phyloP scores from a whole-genome alignment of 208 protist species.

The Leptomonas pyrrhocoris region DNA sequence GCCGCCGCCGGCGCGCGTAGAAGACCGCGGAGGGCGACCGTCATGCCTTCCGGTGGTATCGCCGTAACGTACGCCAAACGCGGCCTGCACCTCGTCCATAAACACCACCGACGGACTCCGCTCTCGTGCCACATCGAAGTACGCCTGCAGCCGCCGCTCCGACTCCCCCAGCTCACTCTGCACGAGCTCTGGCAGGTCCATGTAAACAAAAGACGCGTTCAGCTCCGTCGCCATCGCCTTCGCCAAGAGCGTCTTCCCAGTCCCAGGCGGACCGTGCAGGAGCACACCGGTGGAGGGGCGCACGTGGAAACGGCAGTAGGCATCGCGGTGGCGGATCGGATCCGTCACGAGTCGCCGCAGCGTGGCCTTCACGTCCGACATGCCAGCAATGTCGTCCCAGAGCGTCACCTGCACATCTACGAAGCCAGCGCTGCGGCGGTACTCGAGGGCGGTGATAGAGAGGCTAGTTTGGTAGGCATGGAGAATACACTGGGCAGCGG shows the following conservation, averaged over 20 bases:
- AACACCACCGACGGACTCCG: slow-evolving; percentile 90
- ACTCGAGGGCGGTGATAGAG: slow-evolving; percentile 52
- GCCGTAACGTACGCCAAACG: slow-evolving; percentile 63
- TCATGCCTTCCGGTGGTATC: neutral
- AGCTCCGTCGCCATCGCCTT: slow-evolving; percentile 91
- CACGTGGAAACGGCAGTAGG: slow-evolving; percentile 44
- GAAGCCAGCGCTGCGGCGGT: slow-evolving; percentile 63
- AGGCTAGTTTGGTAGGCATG: slow-evolving; percentile 47
- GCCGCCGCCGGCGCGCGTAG: neutral
- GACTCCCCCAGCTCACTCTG: slow-evolving; percentile 92
- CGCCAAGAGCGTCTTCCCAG: slow-evolving; percentile 93
- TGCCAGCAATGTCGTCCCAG: slow-evolving; percentile 83
- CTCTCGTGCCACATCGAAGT: slow-evolving; percentile 84
- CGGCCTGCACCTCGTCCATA: slow-evolving; percentile 95
- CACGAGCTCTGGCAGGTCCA: slow-evolving; percentile 86
- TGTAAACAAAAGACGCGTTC: slow-evolving; percentile 90
- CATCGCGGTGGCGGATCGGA: slow-evolving; percentile 35
- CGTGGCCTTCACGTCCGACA: slow-evolving; percentile 55
- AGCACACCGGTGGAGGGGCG: slow-evolving; percentile 90
- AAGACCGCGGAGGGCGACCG: neutral
- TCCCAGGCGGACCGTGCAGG: slow-evolving; percentile 91
- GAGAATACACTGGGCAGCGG: slow-evolving; percentile 39
- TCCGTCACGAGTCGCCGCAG: slow-evolving; percentile 55
- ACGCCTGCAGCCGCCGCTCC: slow-evolving; percentile 79
- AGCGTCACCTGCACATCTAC: slow-evolving; percentile 73